These are phyloP conservation scores for Botrytis aclada DNA, from an alignment of 2,329 filamentous ascomycete genomes.

Conservation along the genomic window DNA sequence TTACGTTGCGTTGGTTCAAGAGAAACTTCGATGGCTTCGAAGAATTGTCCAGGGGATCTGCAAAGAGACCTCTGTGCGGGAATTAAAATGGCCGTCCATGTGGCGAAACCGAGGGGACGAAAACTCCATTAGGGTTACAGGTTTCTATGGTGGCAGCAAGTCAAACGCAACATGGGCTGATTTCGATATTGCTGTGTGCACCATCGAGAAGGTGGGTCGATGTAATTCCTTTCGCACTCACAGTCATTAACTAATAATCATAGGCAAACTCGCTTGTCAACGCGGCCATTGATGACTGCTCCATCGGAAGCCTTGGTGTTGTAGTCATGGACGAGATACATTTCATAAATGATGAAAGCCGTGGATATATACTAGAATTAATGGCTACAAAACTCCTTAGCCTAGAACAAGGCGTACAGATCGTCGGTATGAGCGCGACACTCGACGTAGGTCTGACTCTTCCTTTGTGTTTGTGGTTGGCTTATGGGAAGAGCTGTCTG, in stretches of 20 bases:
- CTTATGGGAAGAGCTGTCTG: not conserved
- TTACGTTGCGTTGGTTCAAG: conserved; percentile 76
- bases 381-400: conserved; percentile 71
- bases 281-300: conserved; percentile 67
- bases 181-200: conserved; percentile 75
- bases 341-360: conserved; percentile 74
- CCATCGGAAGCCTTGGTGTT: conserved; percentile 58
- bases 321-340: conserved; percentile 78
- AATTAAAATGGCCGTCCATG: conserved; percentile 38
- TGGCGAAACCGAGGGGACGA: conserved; percentile 57
- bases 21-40: conserved; percentile 73
- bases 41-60: conserved; percentile 60
- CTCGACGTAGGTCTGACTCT: conserved; percentile 53
- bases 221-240: not conserved
- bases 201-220: conserved; percentile 65
- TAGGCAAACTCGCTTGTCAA: conserved; percentile 75
- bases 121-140: conserved; percentile 61
- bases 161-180: conserved; percentile 66
- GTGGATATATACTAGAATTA: conserved; percentile 74
- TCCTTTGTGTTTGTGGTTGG: not conserved
- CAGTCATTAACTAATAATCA: conserved; percentile 5
- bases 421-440: conserved; percentile 78
- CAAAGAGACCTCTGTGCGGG: conserved; percentile 29
- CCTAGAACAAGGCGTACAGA: conserved; percentile 64
- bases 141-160: conserved; percentile 73